A percentile compares a stretch with the other conserved stretches of the same genome.
Conservation (phyloP, 352 stramenopile species). For the Globisporangium spiculum region DNA sequence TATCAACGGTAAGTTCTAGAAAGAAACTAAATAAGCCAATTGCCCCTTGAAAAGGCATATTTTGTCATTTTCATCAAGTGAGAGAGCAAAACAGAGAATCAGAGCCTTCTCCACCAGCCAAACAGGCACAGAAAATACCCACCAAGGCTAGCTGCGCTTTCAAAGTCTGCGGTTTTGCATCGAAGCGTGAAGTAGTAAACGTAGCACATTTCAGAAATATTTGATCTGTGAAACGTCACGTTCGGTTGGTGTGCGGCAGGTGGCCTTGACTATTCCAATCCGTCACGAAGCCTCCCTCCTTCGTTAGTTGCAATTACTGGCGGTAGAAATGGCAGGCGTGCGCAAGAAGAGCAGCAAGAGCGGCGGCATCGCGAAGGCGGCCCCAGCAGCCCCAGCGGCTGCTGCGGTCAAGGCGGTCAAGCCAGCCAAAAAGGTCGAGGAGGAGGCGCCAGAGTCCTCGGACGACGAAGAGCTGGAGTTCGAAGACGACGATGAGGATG, state of each 20-base stretch:
- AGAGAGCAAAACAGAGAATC: not conserved
- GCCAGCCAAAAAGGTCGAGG: not conserved
- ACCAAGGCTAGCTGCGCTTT: not conserved
- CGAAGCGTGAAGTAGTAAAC: not conserved
- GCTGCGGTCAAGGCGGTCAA: constrained; percentile 5
- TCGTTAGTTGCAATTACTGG: constrained; percentile 4
- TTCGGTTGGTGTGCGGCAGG: constrained; percentile 7
- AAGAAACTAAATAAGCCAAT: no score
- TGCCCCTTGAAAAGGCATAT: no score
- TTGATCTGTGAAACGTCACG: constrained; percentile 37
- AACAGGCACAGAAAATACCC: constrained; percentile 2
- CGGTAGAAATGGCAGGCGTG: constrained; percentile 10
- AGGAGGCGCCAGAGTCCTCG: constrained; percentile 3
- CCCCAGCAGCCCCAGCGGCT: not conserved
- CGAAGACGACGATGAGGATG: constrained; percentile 28
- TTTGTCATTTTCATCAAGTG: no score
- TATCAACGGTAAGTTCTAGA: no score
- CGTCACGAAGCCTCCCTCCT: not conserved
- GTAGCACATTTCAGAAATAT: not conserved
- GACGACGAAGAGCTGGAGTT: constrained; percentile 24
- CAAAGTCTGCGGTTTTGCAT: not conserved
- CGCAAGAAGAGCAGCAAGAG: constrained; percentile 16
- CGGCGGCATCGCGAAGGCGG: not conserved
- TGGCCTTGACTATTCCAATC: not conserved
- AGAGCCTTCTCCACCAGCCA: constrained; percentile 32